phyloP scores from a whole-genome alignment of 768 basidiomycete species.

The Royoungia palumana region DNA sequence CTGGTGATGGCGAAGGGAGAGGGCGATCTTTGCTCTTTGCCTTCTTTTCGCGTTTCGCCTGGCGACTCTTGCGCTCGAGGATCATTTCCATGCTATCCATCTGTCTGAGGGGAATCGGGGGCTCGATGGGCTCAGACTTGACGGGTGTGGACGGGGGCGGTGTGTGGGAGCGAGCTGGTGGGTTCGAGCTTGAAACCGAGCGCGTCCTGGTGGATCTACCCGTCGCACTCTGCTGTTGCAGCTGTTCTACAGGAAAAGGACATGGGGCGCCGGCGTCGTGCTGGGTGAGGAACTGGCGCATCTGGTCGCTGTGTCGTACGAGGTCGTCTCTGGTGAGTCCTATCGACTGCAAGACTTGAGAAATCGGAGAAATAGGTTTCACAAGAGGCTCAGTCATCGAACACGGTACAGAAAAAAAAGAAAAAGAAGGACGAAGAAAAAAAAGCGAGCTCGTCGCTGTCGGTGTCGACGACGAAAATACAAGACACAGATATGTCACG shows the following conservation, averaged over 20 bases:
- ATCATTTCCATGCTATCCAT: slow-evolving; percentile 77
- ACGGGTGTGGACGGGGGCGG: slow-evolving; percentile 57
- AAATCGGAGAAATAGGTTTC: slow-evolving; percentile 59
- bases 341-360: slow-evolving; percentile 64
- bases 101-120: slow-evolving; percentile 47
- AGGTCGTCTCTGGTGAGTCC: slow-evolving; percentile 79
- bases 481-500: slow-evolving; percentile 12
- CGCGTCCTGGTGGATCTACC: slow-evolving; percentile 40
- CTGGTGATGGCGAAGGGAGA: slow-evolving; percentile 51
- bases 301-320: slow-evolving; percentile 66
- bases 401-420: background rate
- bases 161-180: slow-evolving; percentile 34
- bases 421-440: background rate
- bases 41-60: slow-evolving; percentile 49
- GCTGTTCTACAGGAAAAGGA: slow-evolving; percentile 35
- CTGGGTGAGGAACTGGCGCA: slow-evolving; percentile 73
- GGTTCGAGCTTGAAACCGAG: slow-evolving; percentile 48
- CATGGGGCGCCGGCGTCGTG: slow-evolving; percentile 47
- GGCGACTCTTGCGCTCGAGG: slow-evolving; percentile 65
- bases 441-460: slow-evolving; percentile 15
- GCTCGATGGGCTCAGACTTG: slow-evolving; percentile 59
- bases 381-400: slow-evolving; percentile 22
- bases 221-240: slow-evolving; percentile 38
- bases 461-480: slow-evolving; percentile 18
- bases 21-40: slow-evolving; percentile 48